Conservation (phyloP, 164 flowering plant species). For the Berberis thunbergii region DNA sequence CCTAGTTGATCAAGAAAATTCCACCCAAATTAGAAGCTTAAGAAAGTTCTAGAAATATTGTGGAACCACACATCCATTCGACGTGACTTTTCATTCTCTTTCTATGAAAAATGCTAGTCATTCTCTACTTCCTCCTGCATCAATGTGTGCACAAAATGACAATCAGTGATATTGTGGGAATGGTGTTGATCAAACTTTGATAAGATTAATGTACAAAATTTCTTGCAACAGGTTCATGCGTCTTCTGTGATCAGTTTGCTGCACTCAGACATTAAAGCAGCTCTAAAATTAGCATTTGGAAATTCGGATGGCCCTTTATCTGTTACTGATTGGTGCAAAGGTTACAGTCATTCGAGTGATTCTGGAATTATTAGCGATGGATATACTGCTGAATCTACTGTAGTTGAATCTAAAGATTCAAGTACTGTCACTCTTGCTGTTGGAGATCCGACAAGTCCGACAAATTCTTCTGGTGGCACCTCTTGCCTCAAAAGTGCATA, state of each 20-base stretch:
- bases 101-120: too few relatives aligned
- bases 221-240: slow-evolving; percentile 63
- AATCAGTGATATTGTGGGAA: too few relatives aligned
- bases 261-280: slow-evolving; percentile 80
- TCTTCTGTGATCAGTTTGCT: slow-evolving; percentile 72
- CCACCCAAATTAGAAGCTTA: too few relatives aligned
- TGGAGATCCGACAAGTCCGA: slow-evolving; percentile 71
- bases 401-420: slow-evolving; percentile 66
- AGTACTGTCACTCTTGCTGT: slow-evolving; percentile 32
- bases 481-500: slow-evolving; percentile 57
- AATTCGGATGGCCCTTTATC: slow-evolving; percentile 84
- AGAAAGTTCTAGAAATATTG: too few relatives aligned
- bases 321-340: slow-evolving; percentile 87
- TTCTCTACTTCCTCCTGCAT: too few relatives aligned
- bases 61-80: too few relatives aligned
- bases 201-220: not conserved
- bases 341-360: slow-evolving; percentile 60
- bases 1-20: too few relatives aligned
- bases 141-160: too few relatives aligned
- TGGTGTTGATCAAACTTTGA: not conserved
- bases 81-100: too few relatives aligned
- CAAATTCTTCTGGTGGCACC: slow-evolving; percentile 46
- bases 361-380: slow-evolving; percentile 46
- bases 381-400: slow-evolving; percentile 56
- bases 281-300: slow-evolving; percentile 85